Evolutionary conservation across 495 filamentous ascomycete species (phyloP), one percentile per base, ranked within the genome.

Genomic region (Hyaloscypha finlandica): DNA sequence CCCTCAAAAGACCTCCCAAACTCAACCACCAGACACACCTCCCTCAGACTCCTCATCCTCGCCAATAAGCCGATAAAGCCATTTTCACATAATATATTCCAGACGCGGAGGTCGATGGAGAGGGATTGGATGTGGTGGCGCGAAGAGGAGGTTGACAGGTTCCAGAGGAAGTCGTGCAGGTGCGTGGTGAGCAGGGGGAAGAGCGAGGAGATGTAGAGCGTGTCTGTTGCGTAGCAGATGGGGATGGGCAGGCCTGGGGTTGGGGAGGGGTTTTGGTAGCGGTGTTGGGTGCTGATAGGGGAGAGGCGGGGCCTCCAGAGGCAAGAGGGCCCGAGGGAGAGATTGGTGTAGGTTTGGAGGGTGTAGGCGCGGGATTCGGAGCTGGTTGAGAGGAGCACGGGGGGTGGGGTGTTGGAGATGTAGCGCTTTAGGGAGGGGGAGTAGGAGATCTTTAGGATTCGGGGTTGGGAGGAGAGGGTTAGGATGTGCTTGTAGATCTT

Each of bases 381-480:
- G 64, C 57, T 57, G 16, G 69, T 48, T 19, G 67, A 69, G 32
- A 72, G 64, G 29, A 62, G 31, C 2, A 65, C 19, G 19, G 70
- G 56, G 0, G 70, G 70, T 48, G 70, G 29, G 20, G 35, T 65
- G 57, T 67, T 69, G 20, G 70, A 37, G 16, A 65, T 64, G 52
- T 72, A 72, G 51, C 45, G 55, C 9, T 51, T 6, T 14, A 57
- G 52, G 42, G 55, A 64, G 8, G 64, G 67, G 51, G 68, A 67
- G 59, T 68, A 73, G 56, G 56, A 63, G 16, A 73, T 64, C 22
- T 73, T 65, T 16, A 73, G 64, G 45, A 72, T 72, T 11, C 60
- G 65, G n/a, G 63, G 54, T 25, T 16, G 25, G 53, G 20, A 6
- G 22, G 39, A 9, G 39, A 63, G 60, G 39, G 45, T 29, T 19